Evolutionary conservation across 2,329 filamentous ascomycete species (phyloP), one percentile per base, ranked within the genome.

Genomic region (Trichoderma hamatum): DNA sequence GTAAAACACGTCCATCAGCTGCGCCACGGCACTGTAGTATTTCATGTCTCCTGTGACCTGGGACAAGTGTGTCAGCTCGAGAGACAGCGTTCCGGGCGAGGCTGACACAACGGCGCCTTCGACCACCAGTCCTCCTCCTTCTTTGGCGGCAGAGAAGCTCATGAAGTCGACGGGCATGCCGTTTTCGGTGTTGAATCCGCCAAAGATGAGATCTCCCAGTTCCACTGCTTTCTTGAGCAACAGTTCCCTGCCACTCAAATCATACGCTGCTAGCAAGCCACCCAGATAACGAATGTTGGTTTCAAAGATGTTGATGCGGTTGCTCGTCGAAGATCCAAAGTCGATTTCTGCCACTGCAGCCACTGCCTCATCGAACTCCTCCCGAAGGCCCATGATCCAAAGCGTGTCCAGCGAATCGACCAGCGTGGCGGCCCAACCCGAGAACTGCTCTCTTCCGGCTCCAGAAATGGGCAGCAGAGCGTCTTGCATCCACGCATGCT

Each of bases 31-130:
- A 76, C 92, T 90, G 76, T 90, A 93, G 80, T 92, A 94, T 74
- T 91, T 93, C 21, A 86, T 80, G 70, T 94, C 85, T 34, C 88
- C 88, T 0, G 92, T 94, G 70, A 94, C 79, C 76, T 94, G 91
- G 2, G 90, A 90, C 60, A 94, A 80, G 19, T 90, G 84, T 16
- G 90, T 92, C 76, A 94, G 89, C 74, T 94, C 92, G 69, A 94
- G 79, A 1, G 88, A 90, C 61, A 94, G 81, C 5, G 90, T 92
- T 6, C 91, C 92, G 1, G 83, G 80, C 6, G 81, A 81, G 7
- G 83, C 83, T 3, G 82, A 80, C 16, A 83, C 81, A 5, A 84
- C 82, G 1, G 69, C 73, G 0, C 34, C 21, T 69, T 84, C 81
- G 0, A 80, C 72, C 0, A 65, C 43, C 13, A 82, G 72, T 0